Evolutionary conservation across 352 stramenopile genomes (phyloP).

Genomic region (Peronospora tabacina): DNA sequence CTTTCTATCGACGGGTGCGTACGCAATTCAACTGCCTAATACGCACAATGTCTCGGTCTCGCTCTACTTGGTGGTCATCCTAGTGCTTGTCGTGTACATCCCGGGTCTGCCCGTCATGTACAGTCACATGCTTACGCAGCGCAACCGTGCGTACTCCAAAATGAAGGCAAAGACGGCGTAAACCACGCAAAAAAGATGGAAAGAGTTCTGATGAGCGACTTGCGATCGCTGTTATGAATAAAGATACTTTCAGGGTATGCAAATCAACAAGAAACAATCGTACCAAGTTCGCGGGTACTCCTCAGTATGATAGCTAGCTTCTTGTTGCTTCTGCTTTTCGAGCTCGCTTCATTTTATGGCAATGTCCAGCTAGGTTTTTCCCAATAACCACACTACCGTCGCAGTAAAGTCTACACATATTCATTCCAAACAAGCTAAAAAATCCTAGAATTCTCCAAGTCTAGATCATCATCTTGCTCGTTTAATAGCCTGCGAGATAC

Average conservation of each 20-base stretch:
- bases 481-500: conserved; percentile 52
- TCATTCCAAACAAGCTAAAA: conserved; percentile 19
- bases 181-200: conserved; percentile 1
- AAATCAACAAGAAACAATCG: conserved; percentile 23
- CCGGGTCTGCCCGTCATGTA: conserved; percentile 80
- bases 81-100: conserved; percentile 67
- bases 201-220: neutral
- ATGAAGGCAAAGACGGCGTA: conserved; percentile 65
- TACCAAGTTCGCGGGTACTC: conserved; percentile 12
- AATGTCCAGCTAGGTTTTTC: neutral
- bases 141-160: conserved; percentile 78
- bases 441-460: conserved; percentile 20
- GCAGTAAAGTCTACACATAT: conserved; percentile 21
- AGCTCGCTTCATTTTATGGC: conserved; percentile 4
- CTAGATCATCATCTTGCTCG: conserved; percentile 36
- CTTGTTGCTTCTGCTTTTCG: conserved; percentile 17
- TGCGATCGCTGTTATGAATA: conserved; percentile 8
- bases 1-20: conserved; percentile 49
- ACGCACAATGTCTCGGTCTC: conserved; percentile 69
- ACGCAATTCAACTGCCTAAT: conserved; percentile 70
- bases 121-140: conserved; percentile 78
- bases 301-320: conserved; percentile 21
- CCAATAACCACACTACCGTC: conserved; percentile 13
- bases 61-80: conserved; percentile 61
- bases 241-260: conserved; percentile 6